These are phyloP conservation scores for Exophiala sideris DNA, from an alignment of 2,329 filamentous ascomycete species.

Conservation along the genomic window DNA sequence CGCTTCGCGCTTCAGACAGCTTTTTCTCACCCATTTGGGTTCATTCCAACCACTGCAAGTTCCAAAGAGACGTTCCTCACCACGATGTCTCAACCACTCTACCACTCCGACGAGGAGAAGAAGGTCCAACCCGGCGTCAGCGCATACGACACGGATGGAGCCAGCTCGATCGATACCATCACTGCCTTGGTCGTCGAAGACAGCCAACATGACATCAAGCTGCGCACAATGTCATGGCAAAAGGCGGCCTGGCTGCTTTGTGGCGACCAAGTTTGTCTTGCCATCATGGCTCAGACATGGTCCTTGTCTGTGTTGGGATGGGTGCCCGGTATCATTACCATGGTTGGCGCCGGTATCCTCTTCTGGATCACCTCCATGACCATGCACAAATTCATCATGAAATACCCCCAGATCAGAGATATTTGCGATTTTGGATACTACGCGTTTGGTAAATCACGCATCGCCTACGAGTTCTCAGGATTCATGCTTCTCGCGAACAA, in stretches of 20 bases:
- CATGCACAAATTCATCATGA: conserved; percentile 54
- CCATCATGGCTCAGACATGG: conserved; percentile 53
- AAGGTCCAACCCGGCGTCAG: conserved; percentile 18
- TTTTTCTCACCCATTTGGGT: neutral
- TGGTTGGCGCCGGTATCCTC: conserved; percentile 43
- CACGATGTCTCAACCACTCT: neutral
- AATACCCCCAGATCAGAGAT: conserved; percentile 48
- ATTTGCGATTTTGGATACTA: conserved; percentile 50
- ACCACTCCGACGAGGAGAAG: conserved; percentile 4
- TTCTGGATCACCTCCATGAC: conserved; percentile 53
- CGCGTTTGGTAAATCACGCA: conserved; percentile 42
- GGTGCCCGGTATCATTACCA: conserved; percentile 48
- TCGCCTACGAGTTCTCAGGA: conserved; percentile 45
- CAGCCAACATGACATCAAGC: conserved; percentile 50
- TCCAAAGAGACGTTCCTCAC: neutral
- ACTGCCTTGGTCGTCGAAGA: conserved; percentile 31
- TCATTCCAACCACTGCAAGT: neutral
- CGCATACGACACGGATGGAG: conserved; percentile 32
- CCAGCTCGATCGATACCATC: conserved; percentile 1
- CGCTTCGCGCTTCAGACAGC: neutral
- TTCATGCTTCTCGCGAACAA: conserved; percentile 53
- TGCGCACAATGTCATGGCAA: conserved; percentile 54
- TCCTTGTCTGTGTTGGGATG: conserved; percentile 49
- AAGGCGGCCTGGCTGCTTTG: conserved; percentile 49
- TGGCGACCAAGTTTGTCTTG: conserved; percentile 51